Evolutionary conservation across 2,329 filamentous ascomycete species (phyloP).

Genomic region (Colletotrichum chlorophyti): DNA sequence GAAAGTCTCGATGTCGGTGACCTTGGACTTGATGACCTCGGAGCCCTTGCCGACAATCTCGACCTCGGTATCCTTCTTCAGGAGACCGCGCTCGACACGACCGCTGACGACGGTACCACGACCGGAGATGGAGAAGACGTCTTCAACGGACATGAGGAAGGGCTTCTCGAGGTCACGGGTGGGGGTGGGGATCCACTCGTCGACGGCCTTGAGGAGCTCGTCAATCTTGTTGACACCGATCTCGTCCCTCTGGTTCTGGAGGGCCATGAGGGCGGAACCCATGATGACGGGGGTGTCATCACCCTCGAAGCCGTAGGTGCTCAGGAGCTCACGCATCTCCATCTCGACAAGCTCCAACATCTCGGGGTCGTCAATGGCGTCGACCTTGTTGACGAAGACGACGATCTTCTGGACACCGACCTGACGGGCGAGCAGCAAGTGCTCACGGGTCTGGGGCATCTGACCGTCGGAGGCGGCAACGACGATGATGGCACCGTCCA

Average conservation of each 20-base stretch:
- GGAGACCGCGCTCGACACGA: conserved; percentile 91
- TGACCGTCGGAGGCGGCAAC: conserved; percentile 98
- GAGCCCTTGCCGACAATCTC: conserved; percentile 90
- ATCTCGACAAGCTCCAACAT: conserved; percentile 99
- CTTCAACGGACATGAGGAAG: conserved; percentile 98
- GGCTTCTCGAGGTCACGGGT: conserved; percentile 95
- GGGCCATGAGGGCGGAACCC: conserved; percentile 93
- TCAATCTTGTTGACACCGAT: conserved; percentile 90
- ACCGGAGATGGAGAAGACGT: conserved; percentile 87
- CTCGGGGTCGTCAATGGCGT: conserved; percentile 95
- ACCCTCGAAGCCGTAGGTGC: conserved; percentile 93
- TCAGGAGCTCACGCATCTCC: conserved; percentile 98
- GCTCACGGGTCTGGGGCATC: conserved; percentile 99
- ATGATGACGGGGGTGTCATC: conserved; percentile 97
- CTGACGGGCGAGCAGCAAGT: conserved; percentile 95
- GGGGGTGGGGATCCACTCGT: conserved; percentile 96
- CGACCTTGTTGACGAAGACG: conserved; percentile 99
- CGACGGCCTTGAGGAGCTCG: conserved; percentile 87
- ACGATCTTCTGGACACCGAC: conserved; percentile 98
- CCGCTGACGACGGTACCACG: conserved; percentile 97
- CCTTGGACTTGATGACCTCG: conserved; percentile 93
- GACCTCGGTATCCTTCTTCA: conserved; percentile 94
- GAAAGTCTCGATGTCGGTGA: conserved; percentile 99
- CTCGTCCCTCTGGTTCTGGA: conserved; percentile 85
- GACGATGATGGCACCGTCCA: conserved; percentile 99